Base-by-base conservation (phyloP, 2,329 filamentous ascomycete genomes). In the Pseudodiploospora longispora region DNA sequence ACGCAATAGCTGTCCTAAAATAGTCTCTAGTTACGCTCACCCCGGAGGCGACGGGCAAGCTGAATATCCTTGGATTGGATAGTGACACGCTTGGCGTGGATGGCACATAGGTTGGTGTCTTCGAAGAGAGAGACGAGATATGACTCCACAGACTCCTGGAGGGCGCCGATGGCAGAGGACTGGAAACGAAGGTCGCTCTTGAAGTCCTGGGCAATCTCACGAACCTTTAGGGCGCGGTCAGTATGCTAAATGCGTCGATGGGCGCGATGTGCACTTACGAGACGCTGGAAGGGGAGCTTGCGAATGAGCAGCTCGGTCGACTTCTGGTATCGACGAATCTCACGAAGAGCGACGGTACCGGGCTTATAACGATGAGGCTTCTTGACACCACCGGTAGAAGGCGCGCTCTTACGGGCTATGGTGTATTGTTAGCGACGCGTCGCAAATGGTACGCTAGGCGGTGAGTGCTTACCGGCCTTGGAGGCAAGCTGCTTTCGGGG, bases 31-130 rank as follows among this genome's bases (percentile, higher is more conserved):
- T 87, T 89, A 69, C 87, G 85, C 77, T 93, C 90, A 56, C 93
- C 93, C 62, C 93, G 87, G 64, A 98, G 87, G 63, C 93, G 87
- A 58, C 93, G 86, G 62, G 91, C 90, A 41, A 97, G 82, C 74
- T 97, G 91, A 66, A 97, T 96, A 61, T 96, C 91, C 79, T 96
- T 96, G 55, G 83, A 83, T 72, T 91, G 91, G 72, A 97, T 97
- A 63, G 91, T 97, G 64, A 97, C 93, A 75, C 93, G 89, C 83
- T 97, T 97, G 72, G 93, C 91, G 74, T 97, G 93, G 70, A 97
- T 95, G 64, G 93, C 91, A 74, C 91, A 97, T 42, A 95, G 75
- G 77, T 97, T 97, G 74, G 91, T 96, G 67, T 97, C 91, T 72
- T 97, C 90, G 61, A 97, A 97, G 54, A 97, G 84, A 37, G 90